Conservation (phyloP, 2,329 filamentous ascomycete species). For the Trichoderma guizhouense region DNA sequence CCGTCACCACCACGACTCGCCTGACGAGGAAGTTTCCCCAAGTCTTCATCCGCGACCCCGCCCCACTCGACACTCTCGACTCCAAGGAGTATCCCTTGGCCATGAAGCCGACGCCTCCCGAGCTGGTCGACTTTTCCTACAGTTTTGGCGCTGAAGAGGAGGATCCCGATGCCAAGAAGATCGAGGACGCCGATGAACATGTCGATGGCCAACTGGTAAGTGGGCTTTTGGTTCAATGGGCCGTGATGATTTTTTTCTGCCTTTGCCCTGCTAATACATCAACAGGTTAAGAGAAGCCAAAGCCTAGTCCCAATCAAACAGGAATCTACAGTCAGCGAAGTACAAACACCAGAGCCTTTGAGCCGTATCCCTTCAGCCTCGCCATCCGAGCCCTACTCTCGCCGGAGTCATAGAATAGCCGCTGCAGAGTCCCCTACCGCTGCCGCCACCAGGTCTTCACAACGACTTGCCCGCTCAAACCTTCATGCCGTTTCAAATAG, state of each 20-base stretch:
- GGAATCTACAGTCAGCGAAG: conserved; percentile 26
- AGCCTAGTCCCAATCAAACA: conserved; percentile 28
- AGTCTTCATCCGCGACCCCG: conserved; percentile 72
- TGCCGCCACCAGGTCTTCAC: conserved; percentile 24
- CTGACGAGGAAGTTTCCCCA: conserved; percentile 82
- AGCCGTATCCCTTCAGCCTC: conserved; percentile 33
- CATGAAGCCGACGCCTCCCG: conserved; percentile 73
- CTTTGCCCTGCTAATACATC: conserved; percentile 9
- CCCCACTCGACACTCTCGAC: conserved; percentile 69
- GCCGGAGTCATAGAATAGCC: conserved; percentile 31
- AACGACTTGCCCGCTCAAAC: conserved; percentile 28
- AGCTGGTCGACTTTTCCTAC: conserved; percentile 74
- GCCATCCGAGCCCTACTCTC: conserved; percentile 33
- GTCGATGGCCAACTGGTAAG: conserved; percentile 25
- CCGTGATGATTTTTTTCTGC: background rate
- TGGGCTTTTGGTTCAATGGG: background rate
- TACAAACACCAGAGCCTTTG: conserved; percentile 27
- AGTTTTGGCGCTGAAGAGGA: conserved; percentile 41
- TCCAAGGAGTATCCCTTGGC: conserved; percentile 89
- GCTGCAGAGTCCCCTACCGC: conserved; percentile 31
- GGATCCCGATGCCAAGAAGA: conserved; percentile 24
- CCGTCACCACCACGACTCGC: conserved; percentile 86
- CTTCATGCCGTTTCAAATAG: conserved; percentile 34
- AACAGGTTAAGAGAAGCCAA: conserved; percentile 23
- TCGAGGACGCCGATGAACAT: conserved; percentile 21